These are phyloP conservation scores for Theobroma grandiflorum DNA, from an alignment of 441 rosid species.

Conservation along the genomic window DNA sequence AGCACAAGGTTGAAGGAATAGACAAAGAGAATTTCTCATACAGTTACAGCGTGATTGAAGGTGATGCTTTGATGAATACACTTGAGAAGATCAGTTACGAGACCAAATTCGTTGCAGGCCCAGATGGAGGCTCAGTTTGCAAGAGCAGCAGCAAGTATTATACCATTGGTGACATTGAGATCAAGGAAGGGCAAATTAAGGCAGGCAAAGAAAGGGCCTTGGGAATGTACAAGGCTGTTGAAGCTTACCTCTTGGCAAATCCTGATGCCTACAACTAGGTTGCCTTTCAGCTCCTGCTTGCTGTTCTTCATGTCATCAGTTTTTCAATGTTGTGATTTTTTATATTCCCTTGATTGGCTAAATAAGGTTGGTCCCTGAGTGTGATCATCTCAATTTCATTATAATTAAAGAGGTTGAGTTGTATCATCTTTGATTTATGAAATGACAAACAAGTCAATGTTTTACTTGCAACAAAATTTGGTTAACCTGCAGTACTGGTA, in stretches of 20 bases:
- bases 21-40: slow-evolving; percentile 34
- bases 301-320: neutral
- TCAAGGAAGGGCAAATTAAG: too few relatives aligned
- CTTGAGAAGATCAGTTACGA: slow-evolving; percentile 22
- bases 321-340: neutral
- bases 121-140: slow-evolving; percentile 42
- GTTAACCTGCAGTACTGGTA: too few relatives aligned
- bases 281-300: neutral
- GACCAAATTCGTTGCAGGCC: slow-evolving; percentile 22
- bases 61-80: slow-evolving; percentile 18
- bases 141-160: slow-evolving; percentile 28
- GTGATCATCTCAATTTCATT: neutral
- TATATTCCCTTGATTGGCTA: neutral
- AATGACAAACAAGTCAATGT: neutral
- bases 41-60: slow-evolving; percentile 33
- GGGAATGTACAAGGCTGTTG: too few relatives aligned
- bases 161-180: neutral
- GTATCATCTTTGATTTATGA: neutral
- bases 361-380: neutral
- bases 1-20: slow-evolving; percentile 36
- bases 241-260: too few relatives aligned
- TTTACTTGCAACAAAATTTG: too few relatives aligned
- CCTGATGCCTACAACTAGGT: neutral
- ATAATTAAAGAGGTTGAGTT: neutral
- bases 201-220: too few relatives aligned